Conservation (phyloP, 2,329 filamentous ascomycete species). For the Hypoxylon sp. region DNA sequence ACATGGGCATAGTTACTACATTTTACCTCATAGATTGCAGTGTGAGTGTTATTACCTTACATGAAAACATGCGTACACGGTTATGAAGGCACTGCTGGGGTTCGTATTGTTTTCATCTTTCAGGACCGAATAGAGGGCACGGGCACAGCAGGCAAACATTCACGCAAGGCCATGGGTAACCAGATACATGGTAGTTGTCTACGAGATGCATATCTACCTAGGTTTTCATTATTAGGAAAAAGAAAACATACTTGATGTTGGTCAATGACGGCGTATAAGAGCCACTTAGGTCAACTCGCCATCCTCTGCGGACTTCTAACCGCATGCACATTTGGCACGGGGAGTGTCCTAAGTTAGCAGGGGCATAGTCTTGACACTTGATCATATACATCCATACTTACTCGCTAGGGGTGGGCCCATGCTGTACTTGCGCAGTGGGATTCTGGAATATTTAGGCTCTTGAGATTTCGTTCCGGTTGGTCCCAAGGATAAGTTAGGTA, state of each 20-base stretch:
- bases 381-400: slow-evolving; percentile 6
- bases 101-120: neutral
- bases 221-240: neutral
- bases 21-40: neutral
- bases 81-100: neutral
- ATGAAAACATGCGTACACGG: neutral
- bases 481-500: slow-evolving; percentile 41
- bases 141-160: neutral
- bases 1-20: neutral
- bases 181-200: neutral
- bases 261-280: slow-evolving; percentile 13
- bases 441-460: slow-evolving; percentile 31
- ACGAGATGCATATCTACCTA: too few relatives aligned
- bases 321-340: slow-evolving; percentile 27
- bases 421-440: slow-evolving; percentile 9
- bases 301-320: slow-evolving; percentile 28
- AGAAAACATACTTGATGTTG: slow-evolving; percentile 14
- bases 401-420: slow-evolving; percentile 9
- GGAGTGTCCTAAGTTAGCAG: slow-evolving; percentile 3
- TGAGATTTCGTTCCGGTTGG: slow-evolving; percentile 39
- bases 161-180: neutral
- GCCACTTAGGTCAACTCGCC: slow-evolving; percentile 10
- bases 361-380: slow-evolving; percentile 26
- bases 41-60: neutral
- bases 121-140: neutral